Evolutionary conservation across 1,284 basidiomycete species (phyloP).

Genomic region (Ustilago cynodontis): DNA sequence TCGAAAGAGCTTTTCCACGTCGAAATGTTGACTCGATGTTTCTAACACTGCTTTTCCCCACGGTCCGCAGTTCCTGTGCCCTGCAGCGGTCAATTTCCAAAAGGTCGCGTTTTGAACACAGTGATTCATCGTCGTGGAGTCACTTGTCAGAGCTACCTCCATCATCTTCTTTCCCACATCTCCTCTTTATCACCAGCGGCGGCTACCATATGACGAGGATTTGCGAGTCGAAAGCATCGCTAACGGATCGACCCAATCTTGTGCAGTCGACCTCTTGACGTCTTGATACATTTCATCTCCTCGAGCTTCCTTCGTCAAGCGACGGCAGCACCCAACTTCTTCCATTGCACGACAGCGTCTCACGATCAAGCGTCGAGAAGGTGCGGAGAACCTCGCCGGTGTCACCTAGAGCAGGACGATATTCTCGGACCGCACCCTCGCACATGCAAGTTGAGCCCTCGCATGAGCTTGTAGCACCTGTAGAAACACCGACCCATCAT

Average conservation of each 20-base stretch:
- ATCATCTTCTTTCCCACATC: not conserved
- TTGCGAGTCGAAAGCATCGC: no score
- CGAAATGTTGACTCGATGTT: not conserved
- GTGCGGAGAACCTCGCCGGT: no score
- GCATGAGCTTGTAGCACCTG: slow-evolving; percentile 23
- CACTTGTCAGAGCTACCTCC: not conserved
- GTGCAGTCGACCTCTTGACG: no score
- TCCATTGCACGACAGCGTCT: not conserved
- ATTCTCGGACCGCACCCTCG: no score
- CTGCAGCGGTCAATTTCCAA: slow-evolving; percentile 15
- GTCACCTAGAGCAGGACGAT: not conserved
- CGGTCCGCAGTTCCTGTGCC: slow-evolving; percentile 3
- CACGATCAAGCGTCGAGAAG: not conserved
- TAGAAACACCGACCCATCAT: slow-evolving; percentile 14
- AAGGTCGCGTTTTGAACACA: slow-evolving; percentile 2
- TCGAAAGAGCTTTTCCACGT: not conserved
- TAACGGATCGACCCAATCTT: no score
- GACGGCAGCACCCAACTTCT: not conserved
- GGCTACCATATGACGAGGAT: not conserved
- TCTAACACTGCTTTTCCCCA: slow-evolving; percentile 1
- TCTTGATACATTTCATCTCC: not conserved
- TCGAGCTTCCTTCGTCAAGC: not conserved
- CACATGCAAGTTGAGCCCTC: not conserved
- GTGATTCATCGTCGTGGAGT: not conserved
- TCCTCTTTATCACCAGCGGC: not conserved